phyloP scores from a whole-genome alignment of 768 basidiomycete genomes.

The Cystobasidiopsis lactophilus region DNA sequence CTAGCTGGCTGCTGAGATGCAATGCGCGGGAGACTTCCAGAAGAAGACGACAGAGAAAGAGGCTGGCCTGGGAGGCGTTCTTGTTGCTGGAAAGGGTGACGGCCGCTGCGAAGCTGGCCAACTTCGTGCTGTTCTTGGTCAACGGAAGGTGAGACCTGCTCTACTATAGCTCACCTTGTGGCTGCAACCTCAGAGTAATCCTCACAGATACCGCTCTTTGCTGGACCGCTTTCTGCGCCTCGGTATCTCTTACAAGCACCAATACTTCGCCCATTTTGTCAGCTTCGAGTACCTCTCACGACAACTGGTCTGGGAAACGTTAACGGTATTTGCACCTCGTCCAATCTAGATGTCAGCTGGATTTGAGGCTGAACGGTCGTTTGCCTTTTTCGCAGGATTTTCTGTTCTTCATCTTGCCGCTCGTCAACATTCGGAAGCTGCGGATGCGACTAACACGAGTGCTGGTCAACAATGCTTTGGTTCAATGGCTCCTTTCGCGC shows the following conservation, averaged over 20 bases:
- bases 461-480: constrained; percentile 12
- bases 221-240: constrained; percentile 56
- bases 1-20: background rate
- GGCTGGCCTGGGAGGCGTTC: constrained; percentile 15
- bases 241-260: constrained; percentile 47
- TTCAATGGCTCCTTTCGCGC: constrained; percentile 8
- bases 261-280: constrained; percentile 53
- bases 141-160: constrained; percentile 48
- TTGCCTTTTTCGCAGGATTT: constrained; percentile 60
- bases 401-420: constrained; percentile 68
- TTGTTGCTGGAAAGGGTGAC: constrained; percentile 10
- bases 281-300: constrained; percentile 99
- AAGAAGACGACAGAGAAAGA: constrained; percentile 12
- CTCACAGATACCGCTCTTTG: constrained; percentile 55
- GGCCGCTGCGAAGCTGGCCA: constrained; percentile 29
- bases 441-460: constrained; percentile 35
- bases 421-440: constrained; percentile 47
- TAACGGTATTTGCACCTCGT: constrained; percentile 46
- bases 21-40: constrained; percentile 1
- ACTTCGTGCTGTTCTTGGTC: constrained; percentile 63
- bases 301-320: constrained; percentile 97
- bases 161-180: background rate
- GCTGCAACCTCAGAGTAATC: background rate
- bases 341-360: background rate
- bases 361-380: too few species aligned